A percentile compares a stretch with the other conserved stretches of the same genome.
Evolutionary conservation across 1,139 yeast species (phyloP).

Genomic region (Saccharomyces hybrid): DNA sequence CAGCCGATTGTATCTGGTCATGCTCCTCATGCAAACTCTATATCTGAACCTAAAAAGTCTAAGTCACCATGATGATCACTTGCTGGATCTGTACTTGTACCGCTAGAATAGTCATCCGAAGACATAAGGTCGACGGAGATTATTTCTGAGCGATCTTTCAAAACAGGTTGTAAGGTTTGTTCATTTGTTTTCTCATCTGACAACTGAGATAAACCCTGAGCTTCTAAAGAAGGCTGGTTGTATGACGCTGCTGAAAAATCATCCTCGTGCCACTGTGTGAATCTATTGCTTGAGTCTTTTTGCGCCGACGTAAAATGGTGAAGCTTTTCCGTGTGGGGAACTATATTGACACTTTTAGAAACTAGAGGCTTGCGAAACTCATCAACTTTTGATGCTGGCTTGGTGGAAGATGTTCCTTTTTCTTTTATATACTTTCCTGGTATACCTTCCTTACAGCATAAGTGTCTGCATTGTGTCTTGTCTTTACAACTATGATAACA

Average conservation of each 20-base stretch:
- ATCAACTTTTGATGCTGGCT: background rate
- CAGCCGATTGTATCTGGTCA: background rate
- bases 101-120: background rate
- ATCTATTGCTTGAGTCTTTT: background rate
- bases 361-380: background rate
- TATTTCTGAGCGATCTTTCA: background rate
- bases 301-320: too few species aligned
- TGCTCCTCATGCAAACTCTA: conserved; percentile 12
- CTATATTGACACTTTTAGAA: background rate
- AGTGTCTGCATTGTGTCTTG: conserved; percentile 34
- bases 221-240: background rate
- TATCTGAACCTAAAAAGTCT: conserved; percentile 21
- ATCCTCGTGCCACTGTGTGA: background rate
- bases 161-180: background rate
- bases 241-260: background rate
- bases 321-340: background rate
- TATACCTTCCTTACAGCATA: conserved; percentile 41
- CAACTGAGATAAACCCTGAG: background rate
- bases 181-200: background rate
- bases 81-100: background rate
- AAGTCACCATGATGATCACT: conserved; percentile 3
- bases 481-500: conserved; percentile 39
- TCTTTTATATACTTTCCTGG: conserved; percentile 13
- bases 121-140: background rate
- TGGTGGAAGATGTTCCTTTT: background rate